Conservation (phyloP, 768 basidiomycete genomes). For the Crepidotus variabilis region DNA sequence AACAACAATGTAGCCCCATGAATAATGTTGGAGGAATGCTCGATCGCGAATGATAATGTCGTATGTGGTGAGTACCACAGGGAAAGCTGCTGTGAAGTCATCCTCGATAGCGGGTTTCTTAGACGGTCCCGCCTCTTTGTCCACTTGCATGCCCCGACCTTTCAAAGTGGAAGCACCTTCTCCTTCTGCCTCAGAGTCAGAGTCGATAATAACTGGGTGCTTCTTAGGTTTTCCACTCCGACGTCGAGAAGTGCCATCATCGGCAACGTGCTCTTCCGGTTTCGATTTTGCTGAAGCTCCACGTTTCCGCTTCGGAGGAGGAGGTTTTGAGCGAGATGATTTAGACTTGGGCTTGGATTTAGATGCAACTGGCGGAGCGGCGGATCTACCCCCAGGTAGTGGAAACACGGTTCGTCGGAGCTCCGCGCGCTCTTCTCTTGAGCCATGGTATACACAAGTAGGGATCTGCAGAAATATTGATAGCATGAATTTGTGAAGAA, state of each 20-base stretch:
- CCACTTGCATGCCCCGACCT: slow-evolving; percentile 6
- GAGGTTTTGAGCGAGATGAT: slow-evolving; percentile 4
- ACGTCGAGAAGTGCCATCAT: not conserved
- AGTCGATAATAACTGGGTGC: slow-evolving; percentile 17
- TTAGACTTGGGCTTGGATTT: not conserved
- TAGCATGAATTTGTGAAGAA: not conserved
- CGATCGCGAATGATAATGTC: slow-evolving; percentile 90
- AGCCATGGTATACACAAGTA: slow-evolving; percentile 88
- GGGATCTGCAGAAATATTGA: slow-evolving; percentile 54
- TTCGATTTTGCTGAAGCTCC: slow-evolving; percentile 12
- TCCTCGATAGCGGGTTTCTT: slow-evolving; percentile 10
- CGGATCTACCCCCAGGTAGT: slow-evolving; percentile 14
- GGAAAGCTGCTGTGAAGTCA: slow-evolving; percentile 41
- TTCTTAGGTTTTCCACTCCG: slow-evolving; percentile 16
- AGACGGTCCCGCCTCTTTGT: slow-evolving; percentile 7
- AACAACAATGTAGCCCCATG: slow-evolving; percentile 92
- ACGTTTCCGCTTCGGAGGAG: slow-evolving; percentile 14
- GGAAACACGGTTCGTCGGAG: slow-evolving; percentile 64
- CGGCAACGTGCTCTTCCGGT: slow-evolving; percentile 2
- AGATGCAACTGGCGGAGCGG: slow-evolving; percentile 11
- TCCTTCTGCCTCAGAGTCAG: slow-evolving; percentile 17
- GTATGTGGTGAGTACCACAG: slow-evolving; percentile 87
- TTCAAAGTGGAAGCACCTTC: no score
- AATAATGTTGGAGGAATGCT: slow-evolving; percentile 52
- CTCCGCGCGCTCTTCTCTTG: slow-evolving; percentile 75